Evolutionary conservation across 2,329 filamentous ascomycete species (phyloP), one percentile per base, ranked within the genome.

Genomic region (Mycosphaerella sp.): DNA sequence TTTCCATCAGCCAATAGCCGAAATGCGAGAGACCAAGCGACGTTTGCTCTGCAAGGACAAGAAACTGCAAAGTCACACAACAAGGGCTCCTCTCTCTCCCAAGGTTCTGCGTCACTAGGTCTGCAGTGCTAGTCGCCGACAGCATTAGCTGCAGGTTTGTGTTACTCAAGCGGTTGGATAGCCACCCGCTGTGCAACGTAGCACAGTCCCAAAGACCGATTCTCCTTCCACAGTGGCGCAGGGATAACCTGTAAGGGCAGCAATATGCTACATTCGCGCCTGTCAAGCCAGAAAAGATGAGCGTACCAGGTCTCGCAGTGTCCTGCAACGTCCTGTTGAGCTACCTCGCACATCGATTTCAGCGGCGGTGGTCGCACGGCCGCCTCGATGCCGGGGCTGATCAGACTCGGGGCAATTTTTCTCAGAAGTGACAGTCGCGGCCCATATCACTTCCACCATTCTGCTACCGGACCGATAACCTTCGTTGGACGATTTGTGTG

Each of bases 401-500:
- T 49, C 45, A 41, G 45, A 42, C 41, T 47, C 37, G 36, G n/a
- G n/a, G 50, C 37, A 5, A 30, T 27, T 48, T 25, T 14, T 45
- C 44, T 39, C 40, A 44, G 27, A 44, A 45, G 34, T 49, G 50
- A 49, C 50, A 45, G 41, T 52, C 37, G 41, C 40, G 50, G 50
- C 7, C 21, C 50, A 52, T 39, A 39, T 41, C 35, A 32, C 47
- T 39, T 43, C 27, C 52, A 32, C 30, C 43, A 4, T 25, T 39
- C 40, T 41, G 14, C 39, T 44, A 30, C 37, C 13, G 39, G 43
- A 32, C 12, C 40, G 34, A 45, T 14, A 28, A 18, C 17, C 35
- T n/a, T 10, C 30, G 30, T 34, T 34, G 10, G 30, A 34, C 7
- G 30, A 34, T 13, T 40, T 35, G 6, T 25, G 50, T 48, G 40